Base-by-base conservation (phyloP, 441 rosid genomes). In the Aleurites moluccanus region DNA sequence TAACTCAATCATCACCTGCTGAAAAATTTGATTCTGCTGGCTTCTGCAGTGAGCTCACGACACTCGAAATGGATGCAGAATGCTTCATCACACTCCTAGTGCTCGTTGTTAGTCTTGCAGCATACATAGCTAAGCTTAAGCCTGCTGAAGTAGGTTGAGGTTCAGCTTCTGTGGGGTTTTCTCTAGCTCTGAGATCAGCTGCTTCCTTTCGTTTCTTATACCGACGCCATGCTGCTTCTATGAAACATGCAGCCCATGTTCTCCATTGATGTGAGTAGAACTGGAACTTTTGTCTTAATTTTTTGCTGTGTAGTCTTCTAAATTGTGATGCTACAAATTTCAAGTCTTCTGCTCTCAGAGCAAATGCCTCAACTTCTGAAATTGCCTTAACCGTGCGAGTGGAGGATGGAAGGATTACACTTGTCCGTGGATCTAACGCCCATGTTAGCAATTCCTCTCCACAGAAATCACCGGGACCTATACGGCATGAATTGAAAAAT, bases 201-300 rank as follows among this genome's bases (percentile, higher is more conserved):
- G 86, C 83, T 44, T 85, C 87, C 75, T 82, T 86, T 75, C 92
- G 80, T 86, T 85, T 86, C 73, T 81, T 90, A 75, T 66, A 86
- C 70, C 91, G 87, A 74, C 94, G 83, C 96, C 97, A 93, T 23
- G 96, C 91, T 5, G 91, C 85, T 80, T 94, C 93, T 21, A 92
- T 83, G 76, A 86, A 90, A 84, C 98, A 90, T 0, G 96, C 84
- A 6, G 92, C 93, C 97, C 98, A 94, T 38, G 90, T 77, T 77
- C 97, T 67, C 97, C 96, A 94, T 35, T 90, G 97, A 83, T 90
- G 97, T 6, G 96, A 92, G 67, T 92, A 94, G 83, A 91, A 91
- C 82, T 96, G 75, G 78, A 94, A 92, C 62, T 92, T 91, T 8
- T 94, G 95, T 79, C 90, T 87, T 0, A 89, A 85, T 64, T 86